Percentiles rank a stretch among this genome's conserved stretches.
These are phyloP conservation scores for Lentinula sp. DNA, from an alignment of 768 basidiomycete genomes.

Conservation along the genomic window DNA sequence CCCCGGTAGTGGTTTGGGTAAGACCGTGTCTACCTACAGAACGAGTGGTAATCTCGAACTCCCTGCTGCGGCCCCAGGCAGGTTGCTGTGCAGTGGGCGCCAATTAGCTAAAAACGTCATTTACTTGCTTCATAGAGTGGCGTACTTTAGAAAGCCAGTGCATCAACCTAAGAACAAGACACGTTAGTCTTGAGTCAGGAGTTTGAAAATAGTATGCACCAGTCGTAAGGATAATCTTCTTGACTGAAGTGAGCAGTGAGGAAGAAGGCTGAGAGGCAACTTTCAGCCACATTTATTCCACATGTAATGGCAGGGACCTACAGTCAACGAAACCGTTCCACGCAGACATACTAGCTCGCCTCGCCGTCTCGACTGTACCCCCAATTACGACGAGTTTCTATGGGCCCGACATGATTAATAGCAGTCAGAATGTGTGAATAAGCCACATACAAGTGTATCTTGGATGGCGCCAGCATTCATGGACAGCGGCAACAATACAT, in stretches of 20 bases:
- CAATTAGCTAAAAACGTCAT: constrained; percentile 12
- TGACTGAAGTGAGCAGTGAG: constrained; percentile 85
- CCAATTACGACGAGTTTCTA: constrained; percentile 90
- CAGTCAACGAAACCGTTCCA: constrained; percentile 91
- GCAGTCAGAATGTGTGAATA: neutral
- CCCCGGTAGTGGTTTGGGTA: constrained; percentile 64
- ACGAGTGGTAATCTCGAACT: constrained; percentile 87
- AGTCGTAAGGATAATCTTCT: constrained; percentile 85
- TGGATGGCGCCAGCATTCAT: constrained; percentile 66
- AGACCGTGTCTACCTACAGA: constrained; percentile 59
- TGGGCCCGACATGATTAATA: constrained; percentile 7
- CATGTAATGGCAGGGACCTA: constrained; percentile 25
- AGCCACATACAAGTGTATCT: constrained; percentile 61
- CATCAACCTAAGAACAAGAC: constrained; percentile 57
- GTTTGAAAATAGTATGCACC: constrained; percentile 34
- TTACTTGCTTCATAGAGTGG: constrained; percentile 5
- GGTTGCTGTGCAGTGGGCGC: constrained; percentile 57
- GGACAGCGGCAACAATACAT: constrained; percentile 63
- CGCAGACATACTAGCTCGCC: constrained; percentile 74
- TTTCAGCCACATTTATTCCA: neutral
- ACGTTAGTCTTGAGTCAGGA: constrained; percentile 9
- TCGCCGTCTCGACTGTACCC: constrained; percentile 82
- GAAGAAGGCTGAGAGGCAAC: constrained; percentile 60
- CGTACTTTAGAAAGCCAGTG: constrained; percentile 81
- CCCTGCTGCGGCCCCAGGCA: constrained; percentile 82